These are phyloP conservation scores for Uronychia binucleata DNA, from an alignment of 73 alveolate species.

Conservation along the genomic window DNA sequence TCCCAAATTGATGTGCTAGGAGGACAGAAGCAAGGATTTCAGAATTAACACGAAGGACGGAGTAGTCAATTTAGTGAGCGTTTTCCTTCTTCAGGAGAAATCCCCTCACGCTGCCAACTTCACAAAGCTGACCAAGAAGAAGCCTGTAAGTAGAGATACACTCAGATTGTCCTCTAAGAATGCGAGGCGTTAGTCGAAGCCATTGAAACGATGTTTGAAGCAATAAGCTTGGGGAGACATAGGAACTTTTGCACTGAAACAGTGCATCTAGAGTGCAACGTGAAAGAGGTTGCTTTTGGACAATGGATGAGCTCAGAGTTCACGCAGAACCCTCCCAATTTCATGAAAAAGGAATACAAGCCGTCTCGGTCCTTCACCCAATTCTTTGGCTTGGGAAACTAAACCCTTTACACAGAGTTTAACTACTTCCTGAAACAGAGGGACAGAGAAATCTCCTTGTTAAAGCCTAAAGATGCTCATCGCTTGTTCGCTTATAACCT, in stretches of 20 bases:
- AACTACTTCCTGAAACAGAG: background rate
- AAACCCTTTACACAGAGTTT: background rate
- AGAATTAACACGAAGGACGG: background rate
- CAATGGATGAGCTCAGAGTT: conserved; percentile 1
- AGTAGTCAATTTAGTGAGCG: background rate
- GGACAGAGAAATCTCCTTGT: background rate
- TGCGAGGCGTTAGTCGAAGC: background rate
- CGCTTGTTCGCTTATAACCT: too few species aligned
- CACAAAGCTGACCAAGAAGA: background rate
- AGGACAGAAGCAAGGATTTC: background rate
- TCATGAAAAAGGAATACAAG: background rate
- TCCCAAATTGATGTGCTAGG: background rate
- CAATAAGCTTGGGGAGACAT: background rate
- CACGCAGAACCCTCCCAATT: conserved; percentile 1
- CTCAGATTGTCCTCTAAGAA: background rate
- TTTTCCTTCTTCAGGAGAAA: too few species aligned
- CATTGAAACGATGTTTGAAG: background rate
- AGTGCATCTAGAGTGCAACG: background rate
- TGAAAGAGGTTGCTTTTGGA: background rate
- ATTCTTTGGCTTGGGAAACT: background rate
- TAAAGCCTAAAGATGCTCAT: background rate
- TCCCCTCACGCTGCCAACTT: background rate
- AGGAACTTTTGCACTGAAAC: background rate
- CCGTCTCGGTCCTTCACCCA: background rate
- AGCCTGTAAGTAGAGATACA: too few species aligned